A percentile compares a stretch with the other conserved stretches of the same genome.
phyloP scores from a whole-genome alignment of 306 rosid species.

The Castanea mollissima region DNA sequence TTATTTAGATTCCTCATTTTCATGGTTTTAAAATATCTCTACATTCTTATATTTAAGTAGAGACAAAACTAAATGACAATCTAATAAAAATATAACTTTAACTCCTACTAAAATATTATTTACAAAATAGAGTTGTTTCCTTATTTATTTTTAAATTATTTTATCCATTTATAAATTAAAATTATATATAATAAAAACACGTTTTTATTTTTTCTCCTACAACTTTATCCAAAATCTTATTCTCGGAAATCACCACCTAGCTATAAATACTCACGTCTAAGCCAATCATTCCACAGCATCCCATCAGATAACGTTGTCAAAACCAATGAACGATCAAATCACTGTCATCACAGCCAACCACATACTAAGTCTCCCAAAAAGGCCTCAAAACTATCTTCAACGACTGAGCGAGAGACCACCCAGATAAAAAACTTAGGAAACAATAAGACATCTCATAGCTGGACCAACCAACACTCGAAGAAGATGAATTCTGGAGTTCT shows the following conservation, averaged over 20 bases:
- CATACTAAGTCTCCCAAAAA: neutral
- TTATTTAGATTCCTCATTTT: too few relatives aligned
- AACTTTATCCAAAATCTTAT: too few relatives aligned
- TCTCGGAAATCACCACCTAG: neutral
- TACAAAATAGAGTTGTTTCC: too few relatives aligned
- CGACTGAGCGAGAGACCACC: neutral
- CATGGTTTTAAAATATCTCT: too few relatives aligned
- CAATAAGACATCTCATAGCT: neutral
- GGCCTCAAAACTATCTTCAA: neutral
- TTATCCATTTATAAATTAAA: too few relatives aligned
- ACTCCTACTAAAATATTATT: too few relatives aligned
- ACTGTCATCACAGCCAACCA: neutral
- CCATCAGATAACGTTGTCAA: neutral
- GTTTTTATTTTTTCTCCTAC: too few relatives aligned
- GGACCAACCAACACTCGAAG: neutral
- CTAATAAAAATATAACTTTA: too few relatives aligned
- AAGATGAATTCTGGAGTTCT: conserved; percentile 31
- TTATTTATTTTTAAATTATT: too few relatives aligned
- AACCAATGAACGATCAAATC: neutral
- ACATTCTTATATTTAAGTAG: too few relatives aligned
- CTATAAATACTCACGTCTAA: neutral
- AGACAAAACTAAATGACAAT: too few relatives aligned
- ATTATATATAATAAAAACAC: too few relatives aligned
- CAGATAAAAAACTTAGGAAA: neutral
- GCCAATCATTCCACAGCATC: neutral